Evolutionary conservation across 768 basidiomycete genomes (phyloP), one percentile per base, ranked within the genome.

Genomic region (Leccinum rimulosum): DNA sequence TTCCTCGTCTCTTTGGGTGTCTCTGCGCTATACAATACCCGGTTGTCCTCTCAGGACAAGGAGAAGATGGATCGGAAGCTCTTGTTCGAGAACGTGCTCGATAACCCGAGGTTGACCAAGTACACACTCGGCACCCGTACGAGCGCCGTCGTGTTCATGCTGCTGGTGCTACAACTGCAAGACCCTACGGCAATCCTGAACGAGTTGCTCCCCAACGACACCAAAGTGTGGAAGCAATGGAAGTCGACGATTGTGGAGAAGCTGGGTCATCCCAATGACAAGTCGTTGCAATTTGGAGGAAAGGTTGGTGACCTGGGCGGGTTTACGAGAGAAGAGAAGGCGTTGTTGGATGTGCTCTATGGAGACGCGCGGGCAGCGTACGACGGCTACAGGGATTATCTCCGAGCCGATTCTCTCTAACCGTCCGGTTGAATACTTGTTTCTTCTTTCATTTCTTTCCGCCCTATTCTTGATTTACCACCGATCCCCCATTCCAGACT

Each of bases 31-130:
- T 72, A 70, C 58, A 74, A 68, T n/a, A 35, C 50, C 0, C 66
- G 55, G 53, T 27, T 69, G 3, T 66, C 69, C 0, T 66, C 65
- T 1, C 55, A 77, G 74, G 77, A 78, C 19, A 63, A 55, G 15
- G 64, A 61, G 11, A 63, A 53, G 38, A 51, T 68, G 8, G 59
- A 68, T 25, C 60, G 53, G 17, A 61, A 57, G 27, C 7, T 68
- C 14, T 48, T 68, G 51, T 58, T 67, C 19, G 47, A 53, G 22
- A 38, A 30, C 6, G 57, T 64, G 0, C 53, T 68, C 12, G 50
- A 48, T 15, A 59, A 48, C 43, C 67, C 67, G 35, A 56, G 10
- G 1, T 14, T 68, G 57, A 57, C 50, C 19, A 61, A 54, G 50
- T 68, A 64, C 36, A 61, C 57, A 2, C 22, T 68, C 22, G 59